Evolutionary conservation across 805 yeast species (phyloP), one percentile per base, ranked within the genome.

Genomic region (Grigorovia transvaalensis): DNA sequence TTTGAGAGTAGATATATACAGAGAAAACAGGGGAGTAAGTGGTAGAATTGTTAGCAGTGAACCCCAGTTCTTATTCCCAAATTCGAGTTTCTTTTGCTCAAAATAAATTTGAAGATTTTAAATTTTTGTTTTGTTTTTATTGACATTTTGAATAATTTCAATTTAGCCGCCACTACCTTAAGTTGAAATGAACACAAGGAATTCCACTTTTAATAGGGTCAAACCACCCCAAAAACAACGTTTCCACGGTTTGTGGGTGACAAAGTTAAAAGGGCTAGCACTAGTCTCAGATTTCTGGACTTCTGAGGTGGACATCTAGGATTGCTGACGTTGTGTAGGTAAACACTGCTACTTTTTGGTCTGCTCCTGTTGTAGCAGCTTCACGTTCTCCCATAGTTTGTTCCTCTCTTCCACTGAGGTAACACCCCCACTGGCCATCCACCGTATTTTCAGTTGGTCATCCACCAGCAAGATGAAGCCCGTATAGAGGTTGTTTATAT

Each of bases 401-500:
- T 72, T 71, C 47, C 72, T 69, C 58, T 93, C 99, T 38, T 76
- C 76, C n/a, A 76, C 80, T 15, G 75, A 19, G 4, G 27, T 74
- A 1, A 96, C 84, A 43, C 76, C 78, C 1, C 98, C 99, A 58
- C 95, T 80, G 4, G 88, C 86, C 23, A 88, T 89, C 98, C 98
- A 91, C 59, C 98, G 74, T 50, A 93, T 84, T 59, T 78, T 82
- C 49, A 84, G 83, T 13, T 80, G 72, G 15, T 73, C 73, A 62
- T 93, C 99, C 40, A 93, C 76, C 4, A 91, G 71, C 57, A 88
- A 84, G 11, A 89, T 72, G 62, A 87, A 89, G 0, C 98, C 98
- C 2, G 95, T 80, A 59, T 84, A 85, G 20, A 79, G 76, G 63
- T 91, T 91, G 51, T 81, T 82, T 57, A 89, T 78, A 48, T 78